phyloP scores from a whole-genome alignment of 202 grass and related monocot genomes.

The Setaria viridis region DNA sequence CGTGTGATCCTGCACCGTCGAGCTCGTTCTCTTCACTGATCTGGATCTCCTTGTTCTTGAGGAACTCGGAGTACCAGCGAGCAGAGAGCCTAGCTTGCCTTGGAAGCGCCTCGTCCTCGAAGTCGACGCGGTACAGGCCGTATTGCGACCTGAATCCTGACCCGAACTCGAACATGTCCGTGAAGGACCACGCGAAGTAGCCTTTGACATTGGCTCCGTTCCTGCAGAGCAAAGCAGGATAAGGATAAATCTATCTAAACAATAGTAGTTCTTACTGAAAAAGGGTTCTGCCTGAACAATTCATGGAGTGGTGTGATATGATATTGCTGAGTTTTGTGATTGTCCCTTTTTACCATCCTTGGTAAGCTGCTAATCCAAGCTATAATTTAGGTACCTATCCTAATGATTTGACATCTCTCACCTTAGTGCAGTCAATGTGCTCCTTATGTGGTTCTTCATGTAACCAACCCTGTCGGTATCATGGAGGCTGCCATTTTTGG shows the following conservation, averaged over 20 bases:
- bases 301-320: neutral
- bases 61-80: slow-evolving; percentile 65
- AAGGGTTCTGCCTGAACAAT: neutral
- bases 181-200: slow-evolving; percentile 75
- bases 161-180: slow-evolving; percentile 76
- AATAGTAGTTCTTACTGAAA: neutral
- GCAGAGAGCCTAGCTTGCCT: slow-evolving; percentile 74
- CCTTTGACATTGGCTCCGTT: slow-evolving; percentile 78
- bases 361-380: neutral
- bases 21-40: neutral
- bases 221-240: slow-evolving; percentile 37
- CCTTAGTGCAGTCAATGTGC: slow-evolving; percentile 62
- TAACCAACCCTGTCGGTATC: slow-evolving; percentile 62
- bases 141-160: slow-evolving; percentile 50
- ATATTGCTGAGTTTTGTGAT: neutral
- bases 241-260: neutral
- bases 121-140: slow-evolving; percentile 71
- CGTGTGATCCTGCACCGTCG: neutral
- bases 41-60: slow-evolving; percentile 41
- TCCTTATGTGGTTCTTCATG: slow-evolving; percentile 57
- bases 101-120: slow-evolving; percentile 43
- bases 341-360: neutral
- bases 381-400: neutral
- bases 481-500: slow-evolving; percentile 48
- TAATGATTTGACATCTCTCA: neutral